These are phyloP conservation scores for Verbascum thapsus DNA, from an alignment of 257 asterid species.

Conservation along the genomic window DNA sequence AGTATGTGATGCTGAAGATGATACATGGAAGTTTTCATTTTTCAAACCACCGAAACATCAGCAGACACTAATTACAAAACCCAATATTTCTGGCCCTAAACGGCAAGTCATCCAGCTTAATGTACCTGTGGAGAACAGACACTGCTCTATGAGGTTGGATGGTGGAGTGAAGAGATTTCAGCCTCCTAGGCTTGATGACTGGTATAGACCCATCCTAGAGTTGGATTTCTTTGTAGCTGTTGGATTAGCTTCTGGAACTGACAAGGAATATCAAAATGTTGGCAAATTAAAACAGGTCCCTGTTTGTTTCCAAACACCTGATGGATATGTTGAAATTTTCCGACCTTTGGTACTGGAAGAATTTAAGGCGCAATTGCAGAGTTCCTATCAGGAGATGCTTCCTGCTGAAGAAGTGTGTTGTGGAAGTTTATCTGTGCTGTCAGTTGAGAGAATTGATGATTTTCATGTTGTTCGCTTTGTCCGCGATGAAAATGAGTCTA, in stretches of 20 bases:
- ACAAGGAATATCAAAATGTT: slow-evolving; percentile 41
- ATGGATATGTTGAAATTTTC: slow-evolving; percentile 82
- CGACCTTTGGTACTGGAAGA: slow-evolving; percentile 90
- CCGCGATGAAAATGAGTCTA: slow-evolving; percentile 58
- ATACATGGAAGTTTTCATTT: slow-evolving; percentile 71
- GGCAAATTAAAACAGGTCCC: slow-evolving; percentile 85
- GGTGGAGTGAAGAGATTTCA: slow-evolving; percentile 72
- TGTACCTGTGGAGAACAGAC: slow-evolving; percentile 57
- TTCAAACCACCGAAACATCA: slow-evolving; percentile 64
- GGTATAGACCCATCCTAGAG: slow-evolving; percentile 82
- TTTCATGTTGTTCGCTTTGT: slow-evolving; percentile 91
- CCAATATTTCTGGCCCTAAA: slow-evolving; percentile 58
- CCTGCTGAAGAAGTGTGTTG: slow-evolving; percentile 66
- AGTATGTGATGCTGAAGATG: slow-evolving; percentile 53
- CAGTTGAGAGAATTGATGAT: slow-evolving; percentile 91
- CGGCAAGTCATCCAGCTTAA: slow-evolving; percentile 86
- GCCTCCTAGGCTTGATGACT: slow-evolving; percentile 85
- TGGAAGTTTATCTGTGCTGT: slow-evolving; percentile 81
- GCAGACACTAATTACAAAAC: slow-evolving; percentile 48
- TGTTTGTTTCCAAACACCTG: slow-evolving; percentile 76
- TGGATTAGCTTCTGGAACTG: slow-evolving; percentile 66
- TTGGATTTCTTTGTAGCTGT: slow-evolving; percentile 78
- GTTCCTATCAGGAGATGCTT: slow-evolving; percentile 81
- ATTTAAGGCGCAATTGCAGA: slow-evolving; percentile 87
- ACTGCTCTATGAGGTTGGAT: slow-evolving; percentile 51